Evolutionary conservation across 1,139 yeast genomes (phyloP).

Genomic region (Taphrina wiesneri): DNA sequence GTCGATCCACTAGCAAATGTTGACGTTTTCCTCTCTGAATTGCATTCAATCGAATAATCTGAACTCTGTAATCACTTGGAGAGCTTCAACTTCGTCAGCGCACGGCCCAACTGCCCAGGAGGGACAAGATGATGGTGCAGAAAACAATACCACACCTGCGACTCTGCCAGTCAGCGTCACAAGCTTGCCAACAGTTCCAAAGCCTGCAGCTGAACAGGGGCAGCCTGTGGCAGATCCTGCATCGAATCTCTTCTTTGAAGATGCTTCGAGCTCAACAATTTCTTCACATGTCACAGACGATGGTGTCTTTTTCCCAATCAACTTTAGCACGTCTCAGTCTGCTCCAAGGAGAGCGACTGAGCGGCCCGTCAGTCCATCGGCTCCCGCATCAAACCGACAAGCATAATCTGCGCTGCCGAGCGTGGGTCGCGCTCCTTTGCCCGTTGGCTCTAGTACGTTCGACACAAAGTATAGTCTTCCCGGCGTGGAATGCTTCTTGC

Average conservation of each 20-base stretch:
- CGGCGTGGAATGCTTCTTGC: not conserved
- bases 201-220: too few relatives aligned
- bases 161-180: too few relatives aligned
- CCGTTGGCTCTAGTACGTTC: not conserved
- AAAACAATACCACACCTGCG: too few relatives aligned
- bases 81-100: too few relatives aligned
- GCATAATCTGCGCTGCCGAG: not conserved
- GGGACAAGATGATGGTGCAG: too few relatives aligned
- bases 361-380: not conserved
- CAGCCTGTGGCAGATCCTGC: not conserved
- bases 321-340: not conserved
- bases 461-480: not conserved
- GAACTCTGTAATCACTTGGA: too few relatives aligned
- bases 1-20: too few relatives aligned
- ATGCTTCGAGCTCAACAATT: not conserved
- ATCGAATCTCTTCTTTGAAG: not conserved
- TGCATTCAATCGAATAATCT: too few relatives aligned
- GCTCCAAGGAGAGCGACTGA: not conserved
- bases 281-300: not conserved
- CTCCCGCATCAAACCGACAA: not conserved
- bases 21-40: too few relatives aligned
- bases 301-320: not conserved
- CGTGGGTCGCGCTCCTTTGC: not conserved
- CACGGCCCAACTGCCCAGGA: too few relatives aligned
- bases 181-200: too few relatives aligned